Base-by-base conservation (phyloP, 2,329 filamentous ascomycete genomes). In the Elsinoe batatas region DNA sequence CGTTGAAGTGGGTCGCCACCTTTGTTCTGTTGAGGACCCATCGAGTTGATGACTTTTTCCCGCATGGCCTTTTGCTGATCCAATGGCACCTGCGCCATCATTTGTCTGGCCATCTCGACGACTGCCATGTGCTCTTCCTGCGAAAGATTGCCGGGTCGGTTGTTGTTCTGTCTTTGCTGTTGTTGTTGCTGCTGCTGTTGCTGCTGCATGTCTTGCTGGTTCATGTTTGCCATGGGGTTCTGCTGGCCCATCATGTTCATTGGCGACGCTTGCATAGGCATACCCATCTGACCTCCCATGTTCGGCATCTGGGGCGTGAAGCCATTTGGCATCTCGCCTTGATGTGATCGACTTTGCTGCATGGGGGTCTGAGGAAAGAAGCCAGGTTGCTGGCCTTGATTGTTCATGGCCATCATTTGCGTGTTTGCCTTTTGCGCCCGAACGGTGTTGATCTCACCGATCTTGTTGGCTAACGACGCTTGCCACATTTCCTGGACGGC, bases 11-110 rank as follows among this genome's bases (percentile, higher is more conserved):
- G 77, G 50, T 80, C 75, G 42, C 77, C 68, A 58, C 76, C 69
- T 58, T 72, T 30, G 26, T 30, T 72, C 62, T 76, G 74, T 20
- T 79, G 73, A 1, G 71, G 69, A 10, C 72, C 70, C 71, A 74
- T 69, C 58, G 70, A 68, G 37, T 69, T 67, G n/a, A 79, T 59
- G 15, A 74, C 74, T 56, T 69, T 66, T 54, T 57, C 54, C 4
- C 71, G 72, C 42, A 79, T 74, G 42, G 74, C 71, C n/a, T 78
- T 72, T 54, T 75, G 65, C 42, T 76, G 72, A 38, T 73, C 71
- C 5, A 64, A 67, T 0, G 71, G 64, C 0, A 75, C 74, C 36
- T 69, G 73, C 11, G 71, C 65, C 57, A 75, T 69, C 58, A 80
- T 68, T 50, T 74, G 71, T 12, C 71, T 71, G 3, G 77, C 75